A percentile compares a stretch with the other conserved stretches of the same genome.
phyloP scores from a whole-genome alignment of 768 basidiomycete genomes.

The Exsudoporus frostii region DNA sequence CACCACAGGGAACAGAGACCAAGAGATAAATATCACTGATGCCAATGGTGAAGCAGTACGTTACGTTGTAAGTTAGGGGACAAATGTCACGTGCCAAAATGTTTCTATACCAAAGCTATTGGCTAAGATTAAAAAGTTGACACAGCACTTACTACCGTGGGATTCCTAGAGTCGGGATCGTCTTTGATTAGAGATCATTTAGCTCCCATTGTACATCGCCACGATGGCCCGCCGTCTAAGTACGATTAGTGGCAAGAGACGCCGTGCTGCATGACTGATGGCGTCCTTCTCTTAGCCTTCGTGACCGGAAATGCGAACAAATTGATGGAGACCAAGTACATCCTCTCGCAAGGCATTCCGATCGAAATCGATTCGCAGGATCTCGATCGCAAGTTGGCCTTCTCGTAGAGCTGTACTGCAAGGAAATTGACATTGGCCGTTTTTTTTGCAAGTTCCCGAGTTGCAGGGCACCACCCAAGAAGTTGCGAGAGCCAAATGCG shows the following conservation, averaged over 20 bases:
- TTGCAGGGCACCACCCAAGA: conserved; percentile 91
- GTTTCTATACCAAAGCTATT: no score
- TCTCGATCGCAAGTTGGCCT: conserved; percentile 65
- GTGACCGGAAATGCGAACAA: conserved; percentile 96
- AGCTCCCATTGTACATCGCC: neutral
- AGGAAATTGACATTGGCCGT: neutral
- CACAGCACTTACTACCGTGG: no score
- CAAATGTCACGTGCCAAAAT: no score
- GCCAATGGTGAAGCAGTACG: no score
- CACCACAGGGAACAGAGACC: no score
- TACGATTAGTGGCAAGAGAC: conserved; percentile 6
- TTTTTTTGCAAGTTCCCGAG: conserved; percentile 68
- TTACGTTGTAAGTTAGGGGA: no score
- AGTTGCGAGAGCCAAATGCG: conserved; percentile 85
- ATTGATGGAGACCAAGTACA: conserved; percentile 81
- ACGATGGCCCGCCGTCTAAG: conserved; percentile 27
- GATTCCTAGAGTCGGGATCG: no score
- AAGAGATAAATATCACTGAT: no score
- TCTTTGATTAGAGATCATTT: neutral
- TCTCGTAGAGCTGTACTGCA: neutral
- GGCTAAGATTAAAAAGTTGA: no score
- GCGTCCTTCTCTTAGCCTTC: conserved; percentile 58
- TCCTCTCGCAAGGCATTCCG: conserved; percentile 63
- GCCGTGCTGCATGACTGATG: conserved; percentile 8
- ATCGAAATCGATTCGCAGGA: conserved; percentile 75